Evolutionary conservation across 2,329 filamentous ascomycete genomes (phyloP).

Genomic region (Microcyclosporella mali): DNA sequence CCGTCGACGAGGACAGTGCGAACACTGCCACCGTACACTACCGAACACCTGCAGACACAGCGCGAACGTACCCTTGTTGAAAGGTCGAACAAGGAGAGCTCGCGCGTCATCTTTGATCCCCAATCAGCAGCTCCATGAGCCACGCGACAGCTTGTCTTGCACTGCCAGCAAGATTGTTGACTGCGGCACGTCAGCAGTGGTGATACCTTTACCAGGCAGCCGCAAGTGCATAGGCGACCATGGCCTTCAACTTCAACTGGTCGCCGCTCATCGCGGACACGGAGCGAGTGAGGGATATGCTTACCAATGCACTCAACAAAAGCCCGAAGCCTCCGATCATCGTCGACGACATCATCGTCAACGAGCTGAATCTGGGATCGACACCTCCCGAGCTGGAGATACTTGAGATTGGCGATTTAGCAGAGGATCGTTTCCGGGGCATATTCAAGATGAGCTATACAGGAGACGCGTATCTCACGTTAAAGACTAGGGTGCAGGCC

Average conservation of each 20-base stretch:
- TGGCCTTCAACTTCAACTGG: conserved; percentile 99
- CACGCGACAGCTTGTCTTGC: conserved; percentile 24
- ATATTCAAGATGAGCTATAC: conserved; percentile 99
- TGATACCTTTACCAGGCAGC: background rate
- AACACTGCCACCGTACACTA: background rate
- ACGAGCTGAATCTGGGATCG: conserved; percentile 91
- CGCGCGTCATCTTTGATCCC: conserved; percentile 8
- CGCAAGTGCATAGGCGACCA: conserved; percentile 36
- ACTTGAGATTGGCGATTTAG: conserved; percentile 92
- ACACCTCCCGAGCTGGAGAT: conserved; percentile 95
- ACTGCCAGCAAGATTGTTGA: conserved; percentile 15
- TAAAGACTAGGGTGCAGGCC: conserved; percentile 93
- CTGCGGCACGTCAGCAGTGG: background rate
- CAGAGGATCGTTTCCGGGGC: conserved; percentile 91
- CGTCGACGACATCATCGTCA: conserved; percentile 97
- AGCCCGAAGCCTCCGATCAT: conserved; percentile 97
- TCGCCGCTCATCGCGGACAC: conserved; percentile 95
- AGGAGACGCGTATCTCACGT: conserved; percentile 88
- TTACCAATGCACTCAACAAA: conserved; percentile 94
- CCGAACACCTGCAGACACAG: background rate
- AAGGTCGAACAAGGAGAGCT: background rate
- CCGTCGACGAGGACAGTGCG: background rate
- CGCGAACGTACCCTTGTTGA: background rate
- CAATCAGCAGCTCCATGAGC: conserved; percentile 17
- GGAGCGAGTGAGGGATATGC: conserved; percentile 81